Evolutionary conservation across 1,284 basidiomycete species (phyloP), one percentile per base, ranked within the genome.

Genomic region (Rhodotorula sp.): DNA sequence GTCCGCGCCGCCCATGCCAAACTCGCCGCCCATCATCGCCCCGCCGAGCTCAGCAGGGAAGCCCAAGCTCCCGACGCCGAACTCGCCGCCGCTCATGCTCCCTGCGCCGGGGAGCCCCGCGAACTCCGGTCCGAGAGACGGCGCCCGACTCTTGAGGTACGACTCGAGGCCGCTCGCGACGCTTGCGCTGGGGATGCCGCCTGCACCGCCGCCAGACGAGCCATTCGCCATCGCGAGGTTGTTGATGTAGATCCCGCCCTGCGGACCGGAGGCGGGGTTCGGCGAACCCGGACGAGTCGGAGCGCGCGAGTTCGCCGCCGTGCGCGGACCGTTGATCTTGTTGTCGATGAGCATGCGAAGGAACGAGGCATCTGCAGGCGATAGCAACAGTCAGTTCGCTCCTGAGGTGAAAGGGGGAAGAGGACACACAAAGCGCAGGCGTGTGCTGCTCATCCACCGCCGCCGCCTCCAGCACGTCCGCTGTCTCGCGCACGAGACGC

Each of bases 311-410:
- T 71, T 73, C 46, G 75, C 70, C 0, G 70, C 72, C 0, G 72
- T 74, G 10, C 72, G 67, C 27, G 64, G 32, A 5, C 72, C 72
- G 34, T 71, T 65, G 7, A 71, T 58, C 64, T 79, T 79, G 67
- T 75, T 76, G 46, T 76, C 73, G 44, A 84, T 80, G 61, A 84
- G 87, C 21, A 91, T 91, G 12, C 90, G 88, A 36, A 96, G 85
- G 84, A 96, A 94, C 25, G 87, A 85, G 77, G 90, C 89, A 83
- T 97, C 96, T 66, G 96, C 85, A 90, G 88, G 0, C 92, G 92
- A 2, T 2, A 41, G 21, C 13, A 32, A 21, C 27, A 44, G 37
- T n/a, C 15, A 41, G 15, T n/a, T 17, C 3, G 29, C 21, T 9
- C 9, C 29, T 9, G 57, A 6, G 0, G 1, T 7, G 25, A 5